Percentiles rank a stretch among this genome's conserved stretches.
Evolutionary conservation across 2,329 filamentous ascomycete species (phyloP).

Genomic region (Cordyceps cicadae): DNA sequence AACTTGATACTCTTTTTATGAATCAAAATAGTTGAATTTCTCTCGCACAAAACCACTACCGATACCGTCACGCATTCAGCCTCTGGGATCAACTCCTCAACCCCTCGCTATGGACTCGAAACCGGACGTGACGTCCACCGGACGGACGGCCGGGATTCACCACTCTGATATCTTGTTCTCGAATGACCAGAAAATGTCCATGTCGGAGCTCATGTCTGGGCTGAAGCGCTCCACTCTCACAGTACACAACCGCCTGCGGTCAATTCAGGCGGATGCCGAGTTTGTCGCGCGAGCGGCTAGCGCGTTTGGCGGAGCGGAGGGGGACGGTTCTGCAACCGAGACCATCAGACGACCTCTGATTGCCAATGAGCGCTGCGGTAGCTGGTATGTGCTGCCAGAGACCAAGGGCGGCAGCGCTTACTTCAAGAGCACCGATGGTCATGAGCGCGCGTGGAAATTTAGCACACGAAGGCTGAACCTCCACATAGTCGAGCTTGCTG

Average conservation of each 20-base stretch:
- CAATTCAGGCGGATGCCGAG: slow-evolving; percentile 65
- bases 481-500: slow-evolving; percentile 64
- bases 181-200: slow-evolving; percentile 48
- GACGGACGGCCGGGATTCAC: slow-evolving; percentile 13
- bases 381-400: slow-evolving; percentile 75
- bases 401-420: slow-evolving; percentile 69
- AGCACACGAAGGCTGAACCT: slow-evolving; percentile 78
- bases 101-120: background rate
- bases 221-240: slow-evolving; percentile 71
- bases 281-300: slow-evolving; percentile 60
- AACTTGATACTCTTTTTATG: background rate
- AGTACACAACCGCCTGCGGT: slow-evolving; percentile 71
- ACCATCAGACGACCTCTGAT: slow-evolving; percentile 56
- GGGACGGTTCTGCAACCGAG: background rate
- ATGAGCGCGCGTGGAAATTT: slow-evolving; percentile 84
- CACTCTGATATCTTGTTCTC: slow-evolving; percentile 42
- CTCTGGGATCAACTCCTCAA: too few relatives aligned
- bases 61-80: too few relatives aligned
- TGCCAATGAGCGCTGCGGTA: slow-evolving; percentile 90
- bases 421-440: slow-evolving; percentile 97
- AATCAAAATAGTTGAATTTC: too few relatives aligned
- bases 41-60: too few relatives aligned
- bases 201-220: slow-evolving; percentile 61
- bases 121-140: background rate
- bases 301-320: slow-evolving; percentile 27